Evolutionary conservation across 768 basidiomycete species (phyloP).

Genomic region (Pleurotus giganteus): DNA sequence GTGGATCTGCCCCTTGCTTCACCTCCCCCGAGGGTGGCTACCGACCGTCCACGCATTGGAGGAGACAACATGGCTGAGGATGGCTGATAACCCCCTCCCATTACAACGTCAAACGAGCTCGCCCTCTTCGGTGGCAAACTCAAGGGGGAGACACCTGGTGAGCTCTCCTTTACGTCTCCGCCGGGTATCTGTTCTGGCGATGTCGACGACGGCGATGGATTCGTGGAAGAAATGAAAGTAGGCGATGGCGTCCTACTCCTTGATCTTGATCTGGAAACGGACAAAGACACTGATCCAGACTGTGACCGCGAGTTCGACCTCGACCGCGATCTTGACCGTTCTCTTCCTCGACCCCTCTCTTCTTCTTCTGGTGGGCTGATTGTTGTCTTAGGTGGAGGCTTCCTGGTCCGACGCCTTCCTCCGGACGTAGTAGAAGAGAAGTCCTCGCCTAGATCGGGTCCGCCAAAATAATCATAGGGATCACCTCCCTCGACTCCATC

Average conservation of each 20-base stretch:
- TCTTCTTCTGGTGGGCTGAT: constrained; percentile 2
- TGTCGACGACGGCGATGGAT: constrained; percentile 17
- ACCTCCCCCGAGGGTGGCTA: constrained; percentile 17
- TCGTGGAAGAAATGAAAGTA: constrained; percentile 20
- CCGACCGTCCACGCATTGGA: constrained; percentile 24
- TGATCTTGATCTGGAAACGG: constrained; percentile 33
- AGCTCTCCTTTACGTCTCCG: constrained; percentile 22
- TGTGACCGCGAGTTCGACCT: constrained; percentile 29
- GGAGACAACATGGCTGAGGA: constrained; percentile 21
- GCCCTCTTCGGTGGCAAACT: constrained; percentile 10
- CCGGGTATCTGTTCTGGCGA: constrained; percentile 16
- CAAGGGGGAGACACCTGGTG: constrained; percentile 8
- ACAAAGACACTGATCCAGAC: constrained; percentile 11
- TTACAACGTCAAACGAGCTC: background rate
- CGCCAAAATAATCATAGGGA: constrained; percentile 60
- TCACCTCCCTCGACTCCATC: constrained; percentile 25
- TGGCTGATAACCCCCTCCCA: constrained; percentile 6
- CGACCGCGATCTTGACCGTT: constrained; percentile 26
- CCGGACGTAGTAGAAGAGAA: constrained; percentile 27
- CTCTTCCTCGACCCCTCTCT: constrained; percentile 25
- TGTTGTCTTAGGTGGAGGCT: background rate
- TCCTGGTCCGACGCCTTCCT: constrained; percentile 9
- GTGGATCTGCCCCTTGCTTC: constrained; percentile 52
- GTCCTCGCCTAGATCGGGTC: constrained; percentile 55
- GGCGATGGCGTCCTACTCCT: constrained; percentile 41